Evolutionary conservation across 2,329 filamentous ascomycete species (phyloP).

Genomic region (Calonectria pteridis): DNA sequence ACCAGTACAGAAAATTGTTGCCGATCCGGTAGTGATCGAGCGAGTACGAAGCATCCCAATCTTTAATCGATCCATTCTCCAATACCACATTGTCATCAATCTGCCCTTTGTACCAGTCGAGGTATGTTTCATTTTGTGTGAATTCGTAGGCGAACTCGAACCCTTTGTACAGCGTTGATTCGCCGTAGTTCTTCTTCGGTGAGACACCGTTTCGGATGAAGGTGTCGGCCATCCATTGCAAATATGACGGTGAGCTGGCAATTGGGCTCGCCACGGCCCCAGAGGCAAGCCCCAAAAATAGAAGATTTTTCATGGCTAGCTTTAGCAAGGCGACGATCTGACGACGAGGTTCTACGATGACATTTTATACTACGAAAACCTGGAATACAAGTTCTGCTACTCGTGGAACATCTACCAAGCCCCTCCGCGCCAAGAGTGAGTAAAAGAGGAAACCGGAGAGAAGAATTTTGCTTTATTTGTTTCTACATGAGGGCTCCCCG

Average conservation of each 20-base stretch:
- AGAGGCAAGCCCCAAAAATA: background rate
- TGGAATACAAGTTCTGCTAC: background rate
- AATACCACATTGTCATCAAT: conserved; percentile 59
- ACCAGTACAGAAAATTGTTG: conserved; percentile 62
- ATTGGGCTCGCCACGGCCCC: background rate
- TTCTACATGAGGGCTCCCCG: background rate
- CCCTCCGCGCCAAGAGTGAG: background rate
- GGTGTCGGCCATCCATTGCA: conserved; percentile 57
- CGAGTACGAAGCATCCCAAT: conserved; percentile 61
- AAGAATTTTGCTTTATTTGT: background rate
- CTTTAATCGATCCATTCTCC: conserved; percentile 59
- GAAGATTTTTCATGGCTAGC: background rate
- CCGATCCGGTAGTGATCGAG: conserved; percentile 65
- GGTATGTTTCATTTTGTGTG: conserved; percentile 56
- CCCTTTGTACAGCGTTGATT: conserved; percentile 60
- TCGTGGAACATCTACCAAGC: background rate
- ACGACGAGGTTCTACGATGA: background rate
- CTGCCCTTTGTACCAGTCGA: conserved; percentile 57
- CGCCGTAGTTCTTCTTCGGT: conserved; percentile 57
- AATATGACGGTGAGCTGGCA: background rate
- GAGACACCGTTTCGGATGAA: conserved; percentile 55
- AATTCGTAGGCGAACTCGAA: conserved; percentile 59
- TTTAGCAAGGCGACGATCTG: background rate
- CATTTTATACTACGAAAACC: background rate
- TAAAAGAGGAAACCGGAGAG: background rate